Percentiles rank a stretch among this genome's conserved stretches.
Conservation (phyloP, 148 eudicot species). For the Camellia sinensis region DNA sequence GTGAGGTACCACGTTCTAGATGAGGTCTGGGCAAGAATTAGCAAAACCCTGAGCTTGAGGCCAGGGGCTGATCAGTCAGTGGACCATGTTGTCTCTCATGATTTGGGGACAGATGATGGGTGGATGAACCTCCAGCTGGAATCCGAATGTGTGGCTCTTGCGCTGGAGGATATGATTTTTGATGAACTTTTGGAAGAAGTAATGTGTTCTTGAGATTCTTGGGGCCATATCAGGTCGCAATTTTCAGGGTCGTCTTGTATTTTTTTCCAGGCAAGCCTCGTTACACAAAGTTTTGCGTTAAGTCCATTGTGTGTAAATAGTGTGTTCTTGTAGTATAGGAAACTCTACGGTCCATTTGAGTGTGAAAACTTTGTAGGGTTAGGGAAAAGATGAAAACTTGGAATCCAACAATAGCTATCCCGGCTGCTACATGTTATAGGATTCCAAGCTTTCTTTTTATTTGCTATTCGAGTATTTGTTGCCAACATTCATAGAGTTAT, state of each 20-base stretch:
- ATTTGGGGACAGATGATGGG: slow-evolving; percentile 42
- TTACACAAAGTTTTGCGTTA: neutral
- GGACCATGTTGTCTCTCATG: slow-evolving; percentile 41
- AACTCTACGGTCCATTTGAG: too few species aligned
- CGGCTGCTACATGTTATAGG: neutral
- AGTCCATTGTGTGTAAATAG: neutral
- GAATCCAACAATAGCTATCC: neutral
- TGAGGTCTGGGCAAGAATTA: too few species aligned
- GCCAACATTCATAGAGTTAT: neutral
- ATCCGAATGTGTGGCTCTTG: slow-evolving; percentile 50
- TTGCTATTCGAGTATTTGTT: neutral
- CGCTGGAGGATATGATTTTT: neutral
- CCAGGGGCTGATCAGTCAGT: slow-evolving; percentile 34
- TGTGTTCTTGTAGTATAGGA: too few species aligned
- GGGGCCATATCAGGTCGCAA: too few species aligned
- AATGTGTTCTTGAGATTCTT: too few species aligned
- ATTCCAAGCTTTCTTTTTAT: neutral
- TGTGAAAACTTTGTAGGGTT: neutral
- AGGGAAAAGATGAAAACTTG: neutral
- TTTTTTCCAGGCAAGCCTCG: neutral
- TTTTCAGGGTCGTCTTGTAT: slow-evolving; percentile 18
- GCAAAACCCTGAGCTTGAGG: neutral
- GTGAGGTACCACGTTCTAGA: too few species aligned
- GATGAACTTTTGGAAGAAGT: too few species aligned
- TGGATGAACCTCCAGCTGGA: slow-evolving; percentile 86